These are phyloP conservation scores for Calonectria montana DNA, from an alignment of 2,329 filamentous ascomycete genomes.

Conservation along the genomic window DNA sequence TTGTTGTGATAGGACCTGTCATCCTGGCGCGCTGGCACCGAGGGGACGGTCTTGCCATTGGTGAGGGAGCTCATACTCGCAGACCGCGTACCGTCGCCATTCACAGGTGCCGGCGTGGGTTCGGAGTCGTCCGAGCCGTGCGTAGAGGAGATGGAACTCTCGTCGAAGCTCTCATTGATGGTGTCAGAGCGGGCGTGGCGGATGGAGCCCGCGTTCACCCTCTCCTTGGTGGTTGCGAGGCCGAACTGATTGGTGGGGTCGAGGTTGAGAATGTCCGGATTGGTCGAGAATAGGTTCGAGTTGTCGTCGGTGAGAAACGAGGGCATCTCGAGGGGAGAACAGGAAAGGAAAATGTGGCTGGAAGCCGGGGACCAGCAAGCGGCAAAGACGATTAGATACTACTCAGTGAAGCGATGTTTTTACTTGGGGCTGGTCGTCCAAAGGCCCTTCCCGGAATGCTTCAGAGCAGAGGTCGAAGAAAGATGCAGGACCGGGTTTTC, in stretches of 20 bases:
- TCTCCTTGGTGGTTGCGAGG: conserved; percentile 47
- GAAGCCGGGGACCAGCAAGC: conserved; percentile 37
- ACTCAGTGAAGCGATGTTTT: conserved; percentile 38
- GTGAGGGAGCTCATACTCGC: conserved; percentile 70
- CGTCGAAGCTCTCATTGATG: conserved; percentile 65
- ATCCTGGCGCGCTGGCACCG: conserved; percentile 43
- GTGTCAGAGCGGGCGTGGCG: conserved; percentile 57
- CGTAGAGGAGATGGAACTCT: conserved; percentile 64
- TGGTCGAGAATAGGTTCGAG: conserved; percentile 54
- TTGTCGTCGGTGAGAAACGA: conserved; percentile 63
- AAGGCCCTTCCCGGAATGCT: neutral
- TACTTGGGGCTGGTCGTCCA: conserved; percentile 19
- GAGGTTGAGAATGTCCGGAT: conserved; percentile 58
- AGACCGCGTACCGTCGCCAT: conserved; percentile 55
- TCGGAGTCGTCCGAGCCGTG: conserved; percentile 65
- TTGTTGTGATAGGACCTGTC: conserved; percentile 36
- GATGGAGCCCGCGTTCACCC: conserved; percentile 51
- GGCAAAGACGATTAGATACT: conserved; percentile 36
- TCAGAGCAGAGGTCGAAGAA: conserved; percentile 4
- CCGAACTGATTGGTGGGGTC: conserved; percentile 54
- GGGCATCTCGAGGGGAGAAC: conserved; percentile 59
- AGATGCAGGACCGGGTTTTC: conserved; percentile 13
- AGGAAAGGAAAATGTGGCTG: conserved; percentile 35
- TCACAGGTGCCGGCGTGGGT: conserved; percentile 54
- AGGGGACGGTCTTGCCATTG: conserved; percentile 63